Base-by-base conservation (phyloP, 129 eudicot genomes). In the Lactuca sativa region DNA sequence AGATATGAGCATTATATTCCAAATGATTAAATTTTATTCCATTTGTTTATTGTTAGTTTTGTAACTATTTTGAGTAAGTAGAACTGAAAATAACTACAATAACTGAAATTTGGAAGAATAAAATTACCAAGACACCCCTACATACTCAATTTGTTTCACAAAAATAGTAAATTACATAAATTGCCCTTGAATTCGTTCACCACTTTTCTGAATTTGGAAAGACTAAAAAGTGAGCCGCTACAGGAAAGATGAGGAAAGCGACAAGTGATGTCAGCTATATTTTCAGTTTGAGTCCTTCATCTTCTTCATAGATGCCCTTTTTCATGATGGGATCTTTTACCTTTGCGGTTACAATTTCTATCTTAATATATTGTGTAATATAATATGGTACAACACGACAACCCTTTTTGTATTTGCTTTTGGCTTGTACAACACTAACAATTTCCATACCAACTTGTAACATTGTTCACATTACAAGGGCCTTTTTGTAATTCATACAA, bases 231-330 rank as follows among this genome's bases (percentile, higher is more conserved):
- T 33, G 36, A 43, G 51, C 47, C 59, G 30, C 69, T 49, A 59
- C 69, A 69, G 6, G 63, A 61, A 76, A 76, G 64, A 61, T 12
- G 69, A 68, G 33, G 75, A 76, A 51, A 68, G 70, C 54, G 75
- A 76, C 74, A n/a, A 38, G 44, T 66, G 73, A 74, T 66, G 54
- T 67, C 36, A 47, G n/a, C 62, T 9, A 47, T 54, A 59, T 59
- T 67, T 75, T 75, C 69, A 51, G 56, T 49, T 66, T 36, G 13
- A 10, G 40, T 41, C 80, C 74, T 52, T 62, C n/a, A 11, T 47
- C 62, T 4, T 51, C 70, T 62, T 15, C 3, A 4, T 21, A 5
- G 9, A 43, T 64, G 70, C 6, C 38, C 34, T 18, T 68, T 17
- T 10, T 12, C 15, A 47, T 47, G 52, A 12, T 12, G 15, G 12